Percentiles rank a stretch among this genome's conserved stretches.
Conservation (phyloP, 2,329 filamentous ascomycete genomes). For the Aureobasidium pullulans region DNA sequence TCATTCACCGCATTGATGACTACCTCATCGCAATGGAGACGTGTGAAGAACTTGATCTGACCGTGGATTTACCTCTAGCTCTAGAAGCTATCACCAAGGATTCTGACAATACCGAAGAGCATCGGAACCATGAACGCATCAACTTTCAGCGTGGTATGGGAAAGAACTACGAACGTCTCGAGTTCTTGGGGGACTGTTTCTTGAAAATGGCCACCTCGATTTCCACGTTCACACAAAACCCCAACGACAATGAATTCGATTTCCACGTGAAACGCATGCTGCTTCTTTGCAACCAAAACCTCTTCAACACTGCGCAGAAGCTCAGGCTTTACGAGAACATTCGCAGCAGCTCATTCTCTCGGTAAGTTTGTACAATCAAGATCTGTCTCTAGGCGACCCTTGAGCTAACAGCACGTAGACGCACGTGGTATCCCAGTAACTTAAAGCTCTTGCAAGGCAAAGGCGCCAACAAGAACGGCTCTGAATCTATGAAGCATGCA, state of each 20-base stretch:
- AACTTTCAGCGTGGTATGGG: slow-evolving; percentile 83
- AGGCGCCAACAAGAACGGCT: slow-evolving; percentile 38
- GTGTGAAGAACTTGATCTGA: slow-evolving; percentile 56
- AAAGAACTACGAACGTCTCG: slow-evolving; percentile 87
- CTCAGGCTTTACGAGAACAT: slow-evolving; percentile 66
- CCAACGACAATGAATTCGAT: slow-evolving; percentile 72
- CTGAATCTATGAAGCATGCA: slow-evolving; percentile 49
- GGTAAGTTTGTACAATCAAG: not conserved
- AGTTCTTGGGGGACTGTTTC: slow-evolving; percentile 89
- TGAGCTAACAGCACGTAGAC: slow-evolving; percentile 41
- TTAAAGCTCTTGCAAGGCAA: slow-evolving; percentile 70
- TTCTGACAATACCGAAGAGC: slow-evolving; percentile 73
- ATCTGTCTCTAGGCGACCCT: not conserved
- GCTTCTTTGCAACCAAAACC: slow-evolving; percentile 83
- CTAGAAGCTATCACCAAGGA: slow-evolving; percentile 91
- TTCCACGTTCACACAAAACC: slow-evolving; percentile 68
- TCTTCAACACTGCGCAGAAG: slow-evolving; percentile 68
- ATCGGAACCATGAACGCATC: slow-evolving; percentile 53
- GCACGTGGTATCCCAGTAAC: slow-evolving; percentile 82
- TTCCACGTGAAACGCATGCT: slow-evolving; percentile 89
- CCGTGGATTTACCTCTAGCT: slow-evolving; percentile 60
- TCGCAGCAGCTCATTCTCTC: slow-evolving; percentile 71
- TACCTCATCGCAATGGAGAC: slow-evolving; percentile 74
- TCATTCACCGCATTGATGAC: slow-evolving; percentile 76
- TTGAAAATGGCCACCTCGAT: slow-evolving; percentile 95